These are phyloP conservation scores for Scedosporium apiospermum DNA, from an alignment of 2,329 filamentous ascomycete genomes.

Conservation along the genomic window DNA sequence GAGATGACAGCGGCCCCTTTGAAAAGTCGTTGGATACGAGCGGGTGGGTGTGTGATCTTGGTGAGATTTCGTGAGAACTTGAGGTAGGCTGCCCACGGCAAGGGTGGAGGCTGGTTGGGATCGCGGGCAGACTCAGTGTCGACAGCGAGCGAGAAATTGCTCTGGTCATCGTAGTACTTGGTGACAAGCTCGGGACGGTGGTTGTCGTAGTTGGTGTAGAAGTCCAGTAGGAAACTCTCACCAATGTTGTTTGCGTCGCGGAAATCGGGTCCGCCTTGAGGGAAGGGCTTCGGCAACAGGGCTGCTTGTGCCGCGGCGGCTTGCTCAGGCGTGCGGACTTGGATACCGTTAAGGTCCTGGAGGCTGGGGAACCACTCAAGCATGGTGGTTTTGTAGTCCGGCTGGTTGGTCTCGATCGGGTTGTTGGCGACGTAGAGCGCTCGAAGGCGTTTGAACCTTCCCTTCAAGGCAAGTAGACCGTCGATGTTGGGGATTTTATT, in stretches of 20 bases:
- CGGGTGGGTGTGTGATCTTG: conserved; percentile 51
- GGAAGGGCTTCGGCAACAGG: conserved; percentile 45
- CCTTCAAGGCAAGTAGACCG: conserved; percentile 64
- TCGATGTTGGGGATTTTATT: conserved; percentile 66
- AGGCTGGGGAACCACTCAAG: conserved; percentile 77
- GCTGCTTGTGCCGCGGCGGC: conserved; percentile 45
- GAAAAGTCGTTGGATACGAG: conserved; percentile 56
- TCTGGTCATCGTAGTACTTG: conserved; percentile 66
- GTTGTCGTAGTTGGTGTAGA: conserved; percentile 64
- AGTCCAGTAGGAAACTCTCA: conserved; percentile 66
- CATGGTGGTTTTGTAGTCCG: conserved; percentile 58
- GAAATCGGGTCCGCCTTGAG: conserved; percentile 58
- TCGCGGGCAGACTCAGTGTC: conserved; percentile 50
- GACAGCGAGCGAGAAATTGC: conserved; percentile 66
- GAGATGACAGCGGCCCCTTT: conserved; percentile 56
- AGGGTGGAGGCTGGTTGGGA: conserved; percentile 28
- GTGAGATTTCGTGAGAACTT: conserved; percentile 69
- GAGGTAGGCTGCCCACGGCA: conserved; percentile 67
- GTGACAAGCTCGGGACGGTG: conserved; percentile 52
- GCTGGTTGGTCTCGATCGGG: conserved; percentile 53
- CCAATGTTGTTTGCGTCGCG: conserved; percentile 64
- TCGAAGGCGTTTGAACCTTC: conserved; percentile 68
- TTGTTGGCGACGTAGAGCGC: conserved; percentile 74
- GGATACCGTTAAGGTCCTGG: conserved; percentile 62
- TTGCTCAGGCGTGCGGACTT: conserved; percentile 65